phyloP scores from a whole-genome alignment of 441 rosid species.

The Macaranga tanarius region DNA sequence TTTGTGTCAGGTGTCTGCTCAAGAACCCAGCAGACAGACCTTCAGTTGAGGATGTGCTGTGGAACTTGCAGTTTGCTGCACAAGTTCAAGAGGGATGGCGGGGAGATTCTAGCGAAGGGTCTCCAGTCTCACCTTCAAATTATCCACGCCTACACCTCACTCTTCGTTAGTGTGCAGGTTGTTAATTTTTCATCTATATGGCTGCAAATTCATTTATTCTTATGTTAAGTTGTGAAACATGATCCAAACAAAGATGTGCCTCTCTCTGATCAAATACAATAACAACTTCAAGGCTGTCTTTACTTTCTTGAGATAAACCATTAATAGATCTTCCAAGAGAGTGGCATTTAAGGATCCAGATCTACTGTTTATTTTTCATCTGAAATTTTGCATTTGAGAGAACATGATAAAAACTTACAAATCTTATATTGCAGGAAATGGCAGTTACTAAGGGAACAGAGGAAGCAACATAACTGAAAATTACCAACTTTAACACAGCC shows the following conservation, averaged over 20 bases:
- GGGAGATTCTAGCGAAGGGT: slow-evolving; percentile 63
- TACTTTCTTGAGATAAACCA: background rate
- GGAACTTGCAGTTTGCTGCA: slow-evolving; percentile 96
- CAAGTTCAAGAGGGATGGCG: slow-evolving; percentile 80
- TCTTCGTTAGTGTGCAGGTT: slow-evolving; percentile 31
- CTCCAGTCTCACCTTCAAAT: slow-evolving; percentile 46
- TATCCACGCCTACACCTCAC: slow-evolving; percentile 28
- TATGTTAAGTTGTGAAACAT: background rate
- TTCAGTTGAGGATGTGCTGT: slow-evolving; percentile 83
- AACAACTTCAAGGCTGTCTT: background rate
- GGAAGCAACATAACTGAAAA: slow-evolving; percentile 1
- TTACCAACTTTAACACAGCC: background rate
- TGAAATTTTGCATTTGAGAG: background rate
- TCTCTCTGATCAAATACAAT: no score
- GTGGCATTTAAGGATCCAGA: background rate
- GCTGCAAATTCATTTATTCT: background rate
- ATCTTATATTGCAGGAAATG: slow-evolving; percentile 24
- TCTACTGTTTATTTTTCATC: background rate
- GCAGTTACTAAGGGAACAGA: background rate
- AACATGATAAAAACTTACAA: background rate
- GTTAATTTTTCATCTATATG: background rate
- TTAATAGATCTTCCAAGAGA: background rate
- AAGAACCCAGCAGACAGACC: slow-evolving; percentile 64
- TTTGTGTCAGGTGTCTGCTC: slow-evolving; percentile 68
- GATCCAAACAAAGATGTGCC: background rate